Conservation (phyloP, 1,284 basidiomycete genomes). For the Vanrija pseudolonga region DNA sequence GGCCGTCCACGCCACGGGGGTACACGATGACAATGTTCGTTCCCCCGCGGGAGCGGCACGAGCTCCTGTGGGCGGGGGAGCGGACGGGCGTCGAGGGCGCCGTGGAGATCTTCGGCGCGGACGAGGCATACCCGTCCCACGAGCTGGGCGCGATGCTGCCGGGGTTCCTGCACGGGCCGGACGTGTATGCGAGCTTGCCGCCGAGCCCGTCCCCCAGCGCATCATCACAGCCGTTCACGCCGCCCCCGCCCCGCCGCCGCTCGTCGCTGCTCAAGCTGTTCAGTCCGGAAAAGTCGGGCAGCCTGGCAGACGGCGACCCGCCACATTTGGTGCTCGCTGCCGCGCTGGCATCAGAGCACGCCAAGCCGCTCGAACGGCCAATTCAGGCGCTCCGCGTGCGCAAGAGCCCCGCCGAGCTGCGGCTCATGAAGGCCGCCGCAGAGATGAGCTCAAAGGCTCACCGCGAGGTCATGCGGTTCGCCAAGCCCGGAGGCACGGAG, state of each 20-base stretch:
- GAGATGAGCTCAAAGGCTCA: constrained; percentile 50
- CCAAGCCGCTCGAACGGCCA: constrained; percentile 43
- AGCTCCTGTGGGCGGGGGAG: constrained; percentile 91
- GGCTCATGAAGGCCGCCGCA: constrained; percentile 51
- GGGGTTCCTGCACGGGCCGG: constrained; percentile 25
- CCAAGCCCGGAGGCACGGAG: constrained; percentile 67
- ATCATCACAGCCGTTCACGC: constrained; percentile 40
- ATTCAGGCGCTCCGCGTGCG: constrained; percentile 49
- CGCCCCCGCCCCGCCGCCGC: constrained; percentile 35
- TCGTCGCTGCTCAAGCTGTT: constrained; percentile 46
- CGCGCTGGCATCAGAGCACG: constrained; percentile 36
- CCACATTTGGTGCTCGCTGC: constrained; percentile 47
- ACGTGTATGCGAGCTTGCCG: constrained; percentile 50
- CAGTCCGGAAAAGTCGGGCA: constrained; percentile 20
- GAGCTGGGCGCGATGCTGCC: constrained; percentile 40
- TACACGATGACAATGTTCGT: constrained; percentile 88
- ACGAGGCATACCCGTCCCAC: constrained; percentile 55
- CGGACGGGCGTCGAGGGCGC: constrained; percentile 63
- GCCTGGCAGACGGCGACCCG: constrained; percentile 29
- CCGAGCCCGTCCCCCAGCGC: constrained; percentile 41
- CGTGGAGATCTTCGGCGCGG: constrained; percentile 65
- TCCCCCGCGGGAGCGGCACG: constrained; percentile 67
- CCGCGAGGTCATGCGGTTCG: constrained; percentile 66
- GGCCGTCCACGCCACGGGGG: constrained; percentile 62
- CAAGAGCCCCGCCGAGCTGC: constrained; percentile 50